Percentiles rank a stretch among this genome's conserved stretches.
Evolutionary conservation across 768 basidiomycete genomes (phyloP).

Genomic region (Calocera viscosa): DNA sequence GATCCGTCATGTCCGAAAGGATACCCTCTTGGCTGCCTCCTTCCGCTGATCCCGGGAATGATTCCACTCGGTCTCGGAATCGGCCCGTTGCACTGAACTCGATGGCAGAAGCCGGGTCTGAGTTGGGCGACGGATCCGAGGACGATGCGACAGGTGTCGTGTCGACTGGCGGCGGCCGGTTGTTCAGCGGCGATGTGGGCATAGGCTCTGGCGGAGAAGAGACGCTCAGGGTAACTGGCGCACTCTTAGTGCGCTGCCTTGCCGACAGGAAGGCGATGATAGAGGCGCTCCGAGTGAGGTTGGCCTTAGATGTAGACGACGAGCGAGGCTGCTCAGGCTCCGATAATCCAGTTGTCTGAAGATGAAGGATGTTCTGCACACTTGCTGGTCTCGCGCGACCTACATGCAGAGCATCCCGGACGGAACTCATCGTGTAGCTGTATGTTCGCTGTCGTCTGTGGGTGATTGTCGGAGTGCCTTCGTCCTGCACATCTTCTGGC

Average conservation of each 20-base stretch:
- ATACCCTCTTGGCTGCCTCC: neutral
- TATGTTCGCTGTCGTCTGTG: neutral
- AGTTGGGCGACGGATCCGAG: conserved; percentile 2
- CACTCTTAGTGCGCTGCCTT: neutral
- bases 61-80: neutral
- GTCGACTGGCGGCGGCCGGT: neutral
- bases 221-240: neutral
- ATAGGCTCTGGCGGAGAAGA: neutral
- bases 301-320: neutral
- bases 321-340: neutral
- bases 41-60: neutral
- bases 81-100: conserved; percentile 2
- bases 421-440: conserved; percentile 1
- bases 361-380: neutral
- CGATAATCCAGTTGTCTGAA: neutral
- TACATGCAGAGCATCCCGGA: neutral
- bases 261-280: neutral
- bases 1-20: neutral
- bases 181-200: neutral
- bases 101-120: neutral
- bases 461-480: neutral
- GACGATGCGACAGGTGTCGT: neutral
- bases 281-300: neutral
- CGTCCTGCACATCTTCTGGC: neutral
- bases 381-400: neutral